Conservation (phyloP, 2,329 filamentous ascomycete genomes). For the Fusarium sp. region DNA sequence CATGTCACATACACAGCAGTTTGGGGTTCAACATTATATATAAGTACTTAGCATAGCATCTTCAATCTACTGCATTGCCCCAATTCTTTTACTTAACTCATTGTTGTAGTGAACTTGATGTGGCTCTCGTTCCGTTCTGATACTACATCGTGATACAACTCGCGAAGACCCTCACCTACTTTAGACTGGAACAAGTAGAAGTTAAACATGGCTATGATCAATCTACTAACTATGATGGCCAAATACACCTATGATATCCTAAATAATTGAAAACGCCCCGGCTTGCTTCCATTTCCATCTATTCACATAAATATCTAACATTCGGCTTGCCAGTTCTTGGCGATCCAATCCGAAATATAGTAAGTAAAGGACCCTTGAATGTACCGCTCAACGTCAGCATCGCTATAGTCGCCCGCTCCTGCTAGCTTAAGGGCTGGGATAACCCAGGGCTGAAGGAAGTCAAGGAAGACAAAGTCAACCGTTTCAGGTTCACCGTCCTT, state of each 20-base stretch:
- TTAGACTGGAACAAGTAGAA: fast-evolving
- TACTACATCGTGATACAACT: fast-evolving
- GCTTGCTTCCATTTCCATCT: constrained; percentile 9
- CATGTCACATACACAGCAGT: constrained; percentile 26
- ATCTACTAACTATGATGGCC: constrained; percentile 8
- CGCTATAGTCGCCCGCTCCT: constrained; percentile 62
- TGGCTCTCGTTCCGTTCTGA: background rate
- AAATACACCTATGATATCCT: background rate
- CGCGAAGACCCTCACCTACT: fast-evolving
- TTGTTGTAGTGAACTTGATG: background rate
- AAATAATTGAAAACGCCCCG: constrained; percentile 24
- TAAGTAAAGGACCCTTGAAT: constrained; percentile 68
- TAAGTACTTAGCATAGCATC: constrained; percentile 37
- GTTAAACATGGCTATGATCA: background rate
- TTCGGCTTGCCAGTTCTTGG: constrained; percentile 66
- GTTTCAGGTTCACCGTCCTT: constrained; percentile 69
- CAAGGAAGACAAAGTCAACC: constrained; percentile 91
- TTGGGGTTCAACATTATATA: constrained; percentile 29
- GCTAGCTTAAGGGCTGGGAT: constrained; percentile 76
- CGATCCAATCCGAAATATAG: constrained; percentile 68
- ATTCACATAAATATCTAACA: constrained; percentile 52
- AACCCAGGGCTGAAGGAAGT: constrained; percentile 89
- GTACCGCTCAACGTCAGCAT: constrained; percentile 64
- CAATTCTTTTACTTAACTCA: background rate
- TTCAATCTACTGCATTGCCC: constrained; percentile 39